Conservation (phyloP, 495 filamentous ascomycete genomes). For the Penicillium riverlandense region DNA sequence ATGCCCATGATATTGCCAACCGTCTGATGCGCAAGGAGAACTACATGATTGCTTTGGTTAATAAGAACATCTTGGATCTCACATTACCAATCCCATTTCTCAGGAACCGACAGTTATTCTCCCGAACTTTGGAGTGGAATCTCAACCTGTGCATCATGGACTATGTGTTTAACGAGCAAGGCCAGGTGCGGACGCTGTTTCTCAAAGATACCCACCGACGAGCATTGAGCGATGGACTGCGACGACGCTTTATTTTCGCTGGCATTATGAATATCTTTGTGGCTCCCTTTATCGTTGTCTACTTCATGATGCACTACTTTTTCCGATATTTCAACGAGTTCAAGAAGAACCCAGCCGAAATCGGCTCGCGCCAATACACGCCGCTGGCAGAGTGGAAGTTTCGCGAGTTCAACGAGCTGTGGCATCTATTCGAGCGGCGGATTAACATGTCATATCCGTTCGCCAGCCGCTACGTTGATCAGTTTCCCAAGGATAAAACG, state of each 20-base stretch:
- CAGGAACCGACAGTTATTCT: constrained; percentile 69
- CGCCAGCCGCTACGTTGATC: constrained; percentile 85
- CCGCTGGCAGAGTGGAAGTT: constrained; percentile 97
- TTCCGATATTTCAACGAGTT: constrained; percentile 94
- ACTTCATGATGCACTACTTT: constrained; percentile 79
- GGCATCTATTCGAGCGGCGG: constrained; percentile 82
- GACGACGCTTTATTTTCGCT: constrained; percentile 68
- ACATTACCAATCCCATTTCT: constrained; percentile 81
- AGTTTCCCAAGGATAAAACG: constrained; percentile 93
- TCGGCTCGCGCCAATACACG: constrained; percentile 81
- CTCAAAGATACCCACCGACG: constrained; percentile 74
- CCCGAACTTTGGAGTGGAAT: constrained; percentile 79
- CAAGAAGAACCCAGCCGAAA: constrained; percentile 80
- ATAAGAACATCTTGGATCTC: constrained; percentile 89
- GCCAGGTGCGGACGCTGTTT: constrained; percentile 75
- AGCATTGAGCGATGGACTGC: constrained; percentile 67
- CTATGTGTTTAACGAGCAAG: constrained; percentile 83
- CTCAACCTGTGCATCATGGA: constrained; percentile 84
- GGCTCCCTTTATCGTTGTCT: constrained; percentile 76
- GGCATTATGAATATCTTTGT: constrained; percentile 81
- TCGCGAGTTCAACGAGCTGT: constrained; percentile 94
- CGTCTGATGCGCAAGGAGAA: constrained; percentile 95
- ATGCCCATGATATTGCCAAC: constrained; percentile 96
- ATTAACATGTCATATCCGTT: constrained; percentile 93
- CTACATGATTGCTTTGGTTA: constrained; percentile 91